Evolutionary conservation across 2,329 filamentous ascomycete species (phyloP).

Genomic region (Nemania bipapillata): DNA sequence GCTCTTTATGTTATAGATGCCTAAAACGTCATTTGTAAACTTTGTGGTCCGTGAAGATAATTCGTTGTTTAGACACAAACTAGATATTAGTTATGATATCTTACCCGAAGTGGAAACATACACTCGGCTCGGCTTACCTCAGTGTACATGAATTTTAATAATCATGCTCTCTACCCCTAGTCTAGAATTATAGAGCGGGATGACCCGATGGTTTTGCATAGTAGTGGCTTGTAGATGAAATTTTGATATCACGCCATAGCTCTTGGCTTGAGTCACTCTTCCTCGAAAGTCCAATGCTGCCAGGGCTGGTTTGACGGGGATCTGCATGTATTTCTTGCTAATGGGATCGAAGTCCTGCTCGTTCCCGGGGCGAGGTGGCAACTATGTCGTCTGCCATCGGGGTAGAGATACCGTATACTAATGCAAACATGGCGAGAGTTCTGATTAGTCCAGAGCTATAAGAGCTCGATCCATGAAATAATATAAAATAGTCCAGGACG

Average conservation of each 20-base stretch:
- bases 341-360: slow-evolving; percentile 25
- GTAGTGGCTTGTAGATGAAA: slow-evolving; percentile 30
- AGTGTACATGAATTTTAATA: not conserved
- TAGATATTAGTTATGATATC: not conserved
- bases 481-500: slow-evolving; percentile 38
- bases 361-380: slow-evolving; percentile 13
- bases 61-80: not conserved
- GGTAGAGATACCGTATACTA: slow-evolving; percentile 19
- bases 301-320: slow-evolving; percentile 42
- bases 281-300: slow-evolving; percentile 30
- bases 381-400: not conserved
- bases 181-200: slow-evolving; percentile 17
- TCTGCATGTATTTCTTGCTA: slow-evolving; percentile 42
- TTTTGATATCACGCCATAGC: slow-evolving; percentile 21
- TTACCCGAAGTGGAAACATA: not conserved
- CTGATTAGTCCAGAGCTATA: not conserved
- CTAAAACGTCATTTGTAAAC: not conserved
- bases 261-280: slow-evolving; percentile 37
- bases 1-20: not conserved
- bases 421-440: slow-evolving; percentile 32
- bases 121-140: slow-evolving; percentile 17
- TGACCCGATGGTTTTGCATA: slow-evolving; percentile 23
- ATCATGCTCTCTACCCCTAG: not conserved
- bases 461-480: not conserved
- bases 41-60: not conserved